A percentile compares a stretch with the other conserved stretches of the same genome.
Conservation (phyloP, 2,329 filamentous ascomycete species). For the Ascochyta clinopodiicola region DNA sequence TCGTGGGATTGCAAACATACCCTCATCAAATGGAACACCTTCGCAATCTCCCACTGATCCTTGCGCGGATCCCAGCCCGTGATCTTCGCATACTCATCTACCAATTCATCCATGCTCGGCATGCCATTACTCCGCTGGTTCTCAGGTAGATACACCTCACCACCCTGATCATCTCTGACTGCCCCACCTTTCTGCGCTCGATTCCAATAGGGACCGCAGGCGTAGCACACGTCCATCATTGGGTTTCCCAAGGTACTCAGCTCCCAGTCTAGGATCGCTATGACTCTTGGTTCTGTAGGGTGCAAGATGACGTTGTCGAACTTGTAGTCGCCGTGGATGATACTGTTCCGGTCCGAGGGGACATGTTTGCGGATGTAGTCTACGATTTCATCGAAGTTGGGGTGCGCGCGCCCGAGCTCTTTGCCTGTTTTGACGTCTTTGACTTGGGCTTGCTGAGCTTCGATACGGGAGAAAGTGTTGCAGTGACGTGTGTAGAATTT, state of each 20-base stretch:
- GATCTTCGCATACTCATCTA: slow-evolving; percentile 69
- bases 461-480: slow-evolving; percentile 79
- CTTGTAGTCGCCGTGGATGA: slow-evolving; percentile 96
- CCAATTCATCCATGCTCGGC: slow-evolving; percentile 63
- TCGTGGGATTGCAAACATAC: slow-evolving; percentile 19
- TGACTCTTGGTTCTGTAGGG: slow-evolving; percentile 81
- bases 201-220: slow-evolving; percentile 61
- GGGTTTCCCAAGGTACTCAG: slow-evolving; percentile 96
- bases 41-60: slow-evolving; percentile 44
- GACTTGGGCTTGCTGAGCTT: slow-evolving; percentile 75
- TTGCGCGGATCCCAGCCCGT: slow-evolving; percentile 72
- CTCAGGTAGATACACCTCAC: slow-evolving; percentile 35
- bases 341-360: slow-evolving; percentile 76
- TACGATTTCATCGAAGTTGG: slow-evolving; percentile 80
- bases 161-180: slow-evolving; percentile 49
- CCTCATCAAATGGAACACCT: slow-evolving; percentile 46
- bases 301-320: slow-evolving; percentile 72
- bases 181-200: slow-evolving; percentile 30
- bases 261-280: slow-evolving; percentile 96
- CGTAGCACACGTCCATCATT: slow-evolving; percentile 84
- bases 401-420: slow-evolving; percentile 73
- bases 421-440: slow-evolving; percentile 72
- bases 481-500: slow-evolving; percentile 89
- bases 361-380: slow-evolving; percentile 70
- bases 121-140: slow-evolving; percentile 65